Evolutionary conservation across 805 yeast species (phyloP).

Genomic region (Candida silvicultrix): DNA sequence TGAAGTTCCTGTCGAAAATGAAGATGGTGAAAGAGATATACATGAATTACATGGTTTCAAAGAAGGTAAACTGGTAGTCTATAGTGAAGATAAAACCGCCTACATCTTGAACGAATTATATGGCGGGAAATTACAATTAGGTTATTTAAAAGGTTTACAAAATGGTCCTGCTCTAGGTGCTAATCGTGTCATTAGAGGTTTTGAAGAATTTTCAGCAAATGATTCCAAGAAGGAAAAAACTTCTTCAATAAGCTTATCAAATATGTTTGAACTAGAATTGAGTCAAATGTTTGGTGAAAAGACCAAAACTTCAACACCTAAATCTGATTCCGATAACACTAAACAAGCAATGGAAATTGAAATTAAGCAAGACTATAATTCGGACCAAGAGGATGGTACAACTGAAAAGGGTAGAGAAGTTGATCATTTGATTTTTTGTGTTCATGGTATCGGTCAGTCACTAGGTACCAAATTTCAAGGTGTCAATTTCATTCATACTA

Average conservation of each 20-base stretch:
- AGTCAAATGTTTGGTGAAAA: constrained; percentile 18
- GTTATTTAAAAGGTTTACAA: constrained; percentile 29
- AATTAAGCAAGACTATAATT: constrained; percentile 42
- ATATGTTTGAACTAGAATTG: constrained; percentile 16
- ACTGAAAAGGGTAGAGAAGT: constrained; percentile 33
- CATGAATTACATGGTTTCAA: constrained; percentile 16
- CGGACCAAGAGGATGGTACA: constrained; percentile 35
- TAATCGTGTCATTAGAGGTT: constrained; percentile 45
- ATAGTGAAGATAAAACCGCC: constrained; percentile 36
- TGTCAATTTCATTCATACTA: constrained; percentile 82
- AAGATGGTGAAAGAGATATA: constrained; percentile 5
- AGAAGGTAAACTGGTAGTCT: constrained; percentile 32
- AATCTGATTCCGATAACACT: constrained; percentile 25
- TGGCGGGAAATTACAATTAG: constrained; percentile 32
- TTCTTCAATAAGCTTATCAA: constrained; percentile 3
- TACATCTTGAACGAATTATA: constrained; percentile 38
- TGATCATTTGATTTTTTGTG: constrained; percentile 71
- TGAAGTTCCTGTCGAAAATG: constrained; percentile 3
- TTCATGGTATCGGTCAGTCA: constrained; percentile 94
- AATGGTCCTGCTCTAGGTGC: constrained; percentile 39
- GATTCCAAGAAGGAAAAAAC: background rate
- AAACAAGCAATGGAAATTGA: constrained; percentile 44
- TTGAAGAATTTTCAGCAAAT: constrained; percentile 10
- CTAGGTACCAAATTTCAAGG: constrained; percentile 73
- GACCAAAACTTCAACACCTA: constrained; percentile 7